phyloP scores from a whole-genome alignment of 2,329 filamentous ascomycete species.

The Colletotrichum simmondsii region DNA sequence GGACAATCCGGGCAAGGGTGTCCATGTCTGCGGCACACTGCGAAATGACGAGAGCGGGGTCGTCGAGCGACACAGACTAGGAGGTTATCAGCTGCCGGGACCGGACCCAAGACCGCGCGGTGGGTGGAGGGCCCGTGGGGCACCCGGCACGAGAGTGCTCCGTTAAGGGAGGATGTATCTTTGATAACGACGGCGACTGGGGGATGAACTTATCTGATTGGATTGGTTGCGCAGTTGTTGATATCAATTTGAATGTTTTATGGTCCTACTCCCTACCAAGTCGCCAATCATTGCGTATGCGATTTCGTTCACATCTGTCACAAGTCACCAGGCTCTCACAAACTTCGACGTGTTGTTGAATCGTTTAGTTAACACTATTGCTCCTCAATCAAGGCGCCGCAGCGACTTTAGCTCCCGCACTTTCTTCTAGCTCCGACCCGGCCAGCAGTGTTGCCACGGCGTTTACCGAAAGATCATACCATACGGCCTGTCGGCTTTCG shows the following conservation, averaged over 20 bases:
- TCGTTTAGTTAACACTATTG: background rate
- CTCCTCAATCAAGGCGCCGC: too few species aligned
- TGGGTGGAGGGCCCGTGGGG: background rate
- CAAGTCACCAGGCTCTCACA: background rate
- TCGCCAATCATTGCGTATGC: background rate
- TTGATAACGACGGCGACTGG: background rate
- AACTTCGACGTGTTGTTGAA: background rate
- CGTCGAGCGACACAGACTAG: background rate
- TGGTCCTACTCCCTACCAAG: background rate
- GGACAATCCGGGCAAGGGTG: conserved; percentile 15
- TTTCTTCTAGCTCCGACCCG: background rate
- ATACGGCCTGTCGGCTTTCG: background rate
- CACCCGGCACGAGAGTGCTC: background rate
- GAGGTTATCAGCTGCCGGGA: conserved; percentile 11
- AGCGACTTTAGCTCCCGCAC: background rate
- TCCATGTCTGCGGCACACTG: background rate
- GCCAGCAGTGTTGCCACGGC: background rate
- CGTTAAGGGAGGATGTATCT: background rate
- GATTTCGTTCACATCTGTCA: background rate
- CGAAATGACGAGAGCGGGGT: conserved; percentile 1
- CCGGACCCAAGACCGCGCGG: conserved; percentile 16
- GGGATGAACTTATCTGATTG: background rate
- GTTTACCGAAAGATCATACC: background rate
- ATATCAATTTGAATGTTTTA: background rate
- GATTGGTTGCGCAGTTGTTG: background rate